These are phyloP conservation scores for Dianthus caryophyllus DNA, from an alignment of 148 eudicot species.

Conservation along the genomic window DNA sequence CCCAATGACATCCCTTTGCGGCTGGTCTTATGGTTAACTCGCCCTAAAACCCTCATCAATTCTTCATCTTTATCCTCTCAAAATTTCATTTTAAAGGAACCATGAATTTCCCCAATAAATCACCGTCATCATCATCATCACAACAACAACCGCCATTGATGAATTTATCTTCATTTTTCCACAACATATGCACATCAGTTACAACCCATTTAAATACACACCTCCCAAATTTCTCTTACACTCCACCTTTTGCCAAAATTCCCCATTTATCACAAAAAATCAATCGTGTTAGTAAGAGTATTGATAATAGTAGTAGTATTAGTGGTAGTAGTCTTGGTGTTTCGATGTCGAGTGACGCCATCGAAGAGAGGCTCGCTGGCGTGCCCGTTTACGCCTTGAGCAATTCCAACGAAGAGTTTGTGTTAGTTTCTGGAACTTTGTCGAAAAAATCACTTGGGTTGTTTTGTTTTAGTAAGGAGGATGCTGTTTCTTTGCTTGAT, in stretches of 20 bases:
- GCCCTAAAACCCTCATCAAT: conserved; percentile 12
- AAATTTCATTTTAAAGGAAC: not conserved
- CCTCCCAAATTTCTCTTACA: conserved; percentile 33
- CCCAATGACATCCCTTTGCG: no score
- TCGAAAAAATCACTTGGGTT: conserved; percentile 50
- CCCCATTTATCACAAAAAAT: conserved; percentile 9
- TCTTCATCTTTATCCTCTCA: not conserved
- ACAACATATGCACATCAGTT: conserved; percentile 22
- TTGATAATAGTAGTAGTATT: not conserved
- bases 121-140: conserved; percentile 26
- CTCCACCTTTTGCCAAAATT: conserved; percentile 36
- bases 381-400: conserved; percentile 71
- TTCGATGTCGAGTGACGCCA: conserved; percentile 42
- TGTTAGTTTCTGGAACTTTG: conserved; percentile 53
- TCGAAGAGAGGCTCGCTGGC: conserved; percentile 74
- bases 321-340: not conserved
- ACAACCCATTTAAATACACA: conserved; percentile 32
- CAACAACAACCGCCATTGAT: conserved; percentile 39
- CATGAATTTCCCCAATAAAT: conserved; percentile 19
- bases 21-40: no score
- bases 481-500: conserved; percentile 61
- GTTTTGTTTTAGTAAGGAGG: conserved; percentile 68
- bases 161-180: conserved; percentile 29
- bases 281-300: no score
- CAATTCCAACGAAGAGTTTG: conserved; percentile 63